Conservation (phyloP, 2,329 filamentous ascomycete species). For the Pleoardoris graminearum region DNA sequence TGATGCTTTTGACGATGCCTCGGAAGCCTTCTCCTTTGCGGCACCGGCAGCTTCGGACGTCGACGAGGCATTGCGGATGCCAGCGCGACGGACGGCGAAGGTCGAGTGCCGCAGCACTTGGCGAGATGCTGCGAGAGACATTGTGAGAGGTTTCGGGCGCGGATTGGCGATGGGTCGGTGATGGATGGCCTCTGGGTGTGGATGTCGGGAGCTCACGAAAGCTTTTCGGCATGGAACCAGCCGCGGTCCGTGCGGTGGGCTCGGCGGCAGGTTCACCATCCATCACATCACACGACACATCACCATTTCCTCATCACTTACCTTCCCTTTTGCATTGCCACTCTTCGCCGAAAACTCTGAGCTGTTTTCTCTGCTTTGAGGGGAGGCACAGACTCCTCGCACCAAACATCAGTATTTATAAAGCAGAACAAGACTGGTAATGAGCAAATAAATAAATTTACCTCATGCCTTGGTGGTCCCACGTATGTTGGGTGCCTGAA, state of each 20-base stretch:
- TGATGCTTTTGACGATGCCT: slow-evolving; percentile 74
- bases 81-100: slow-evolving; percentile 48
- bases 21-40: slow-evolving; percentile 56
- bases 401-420: too few relatives aligned
- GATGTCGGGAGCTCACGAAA: slow-evolving; percentile 18
- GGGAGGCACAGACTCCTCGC: too few relatives aligned
- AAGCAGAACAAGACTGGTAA: too few relatives aligned
- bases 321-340: background rate
- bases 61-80: slow-evolving; percentile 55
- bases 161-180: slow-evolving; percentile 12
- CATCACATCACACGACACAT: background rate
- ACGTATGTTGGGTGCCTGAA: too few relatives aligned
- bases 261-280: background rate
- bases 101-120: slow-evolving; percentile 51
- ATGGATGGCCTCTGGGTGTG: slow-evolving; percentile 6
- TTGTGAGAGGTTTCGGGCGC: slow-evolving; percentile 38
- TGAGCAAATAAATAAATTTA: too few relatives aligned
- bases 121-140: slow-evolving; percentile 54
- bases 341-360: too few relatives aligned
- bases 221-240: slow-evolving; percentile 8
- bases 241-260: background rate
- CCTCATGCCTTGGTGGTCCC: too few relatives aligned
- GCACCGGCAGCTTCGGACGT: slow-evolving; percentile 52
- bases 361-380: too few relatives aligned
- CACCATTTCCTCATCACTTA: background rate